phyloP scores from a whole-genome alignment of 2,329 filamentous ascomycete species.

The Nemania abortiva region DNA sequence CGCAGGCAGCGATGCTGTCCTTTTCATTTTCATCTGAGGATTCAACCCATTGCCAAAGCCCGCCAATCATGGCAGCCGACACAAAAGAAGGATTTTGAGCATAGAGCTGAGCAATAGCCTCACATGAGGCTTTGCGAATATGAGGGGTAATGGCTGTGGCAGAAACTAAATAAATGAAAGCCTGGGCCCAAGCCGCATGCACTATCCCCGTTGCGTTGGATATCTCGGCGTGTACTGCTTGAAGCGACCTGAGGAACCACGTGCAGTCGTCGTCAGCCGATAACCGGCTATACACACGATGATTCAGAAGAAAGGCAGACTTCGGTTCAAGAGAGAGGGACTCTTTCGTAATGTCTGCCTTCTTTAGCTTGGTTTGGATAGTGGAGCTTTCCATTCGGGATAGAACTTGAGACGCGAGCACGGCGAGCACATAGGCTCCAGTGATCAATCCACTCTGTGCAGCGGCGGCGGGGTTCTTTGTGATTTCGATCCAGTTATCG shows the following conservation, averaged over 20 bases:
- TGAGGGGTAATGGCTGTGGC: constrained; percentile 70
- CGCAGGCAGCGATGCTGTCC: constrained; percentile 75
- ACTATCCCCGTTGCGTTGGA: constrained; percentile 63
- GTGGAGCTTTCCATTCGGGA: constrained; percentile 67
- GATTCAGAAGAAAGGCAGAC: constrained; percentile 86
- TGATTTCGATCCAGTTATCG: constrained; percentile 81
- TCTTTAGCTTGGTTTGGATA: constrained; percentile 64
- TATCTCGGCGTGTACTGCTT: constrained; percentile 69
- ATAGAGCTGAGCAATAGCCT: constrained; percentile 75
- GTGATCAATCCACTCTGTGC: constrained; percentile 86
- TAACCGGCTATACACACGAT: constrained; percentile 86
- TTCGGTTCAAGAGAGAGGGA: constrained; percentile 80
- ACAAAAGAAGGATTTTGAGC: constrained; percentile 67
- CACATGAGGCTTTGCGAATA: constrained; percentile 72
- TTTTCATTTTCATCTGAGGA: constrained; percentile 78
- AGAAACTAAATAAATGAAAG: constrained; percentile 82
- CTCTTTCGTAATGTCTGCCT: constrained; percentile 72
- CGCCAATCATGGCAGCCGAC: constrained; percentile 73
- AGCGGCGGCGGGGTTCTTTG: constrained; percentile 80
- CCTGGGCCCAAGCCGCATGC: constrained; percentile 83
- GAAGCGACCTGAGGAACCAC: constrained; percentile 81
- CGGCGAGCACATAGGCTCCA: constrained; percentile 79
- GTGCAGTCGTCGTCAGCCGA: constrained; percentile 78
- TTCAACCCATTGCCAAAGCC: constrained; percentile 84
- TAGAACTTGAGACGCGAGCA: constrained; percentile 69